Percentiles rank a stretch among this genome's conserved stretches.
These are phyloP conservation scores for Mucor indicus DNA, from an alignment of 371 early-diverging fungal species.

Conservation along the genomic window DNA sequence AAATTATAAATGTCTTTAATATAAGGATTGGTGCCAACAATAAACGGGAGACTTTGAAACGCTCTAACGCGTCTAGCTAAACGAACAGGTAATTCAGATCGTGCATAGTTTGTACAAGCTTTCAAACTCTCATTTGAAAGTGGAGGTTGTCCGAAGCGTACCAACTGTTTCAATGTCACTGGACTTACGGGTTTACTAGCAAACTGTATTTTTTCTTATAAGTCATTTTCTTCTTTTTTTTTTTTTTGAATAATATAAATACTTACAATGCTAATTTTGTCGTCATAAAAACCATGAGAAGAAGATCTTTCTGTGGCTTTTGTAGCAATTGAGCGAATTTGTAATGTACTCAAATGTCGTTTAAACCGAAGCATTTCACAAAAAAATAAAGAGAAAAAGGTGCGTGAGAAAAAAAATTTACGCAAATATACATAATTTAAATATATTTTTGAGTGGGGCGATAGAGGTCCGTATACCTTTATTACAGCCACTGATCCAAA, in stretches of 20 bases:
- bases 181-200: constrained; percentile 65
- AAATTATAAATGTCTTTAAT: constrained; percentile 77
- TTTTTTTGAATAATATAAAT: constrained; percentile 4
- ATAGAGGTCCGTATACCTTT: too few relatives aligned
- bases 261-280: constrained; percentile 39
- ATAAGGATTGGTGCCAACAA: constrained; percentile 89
- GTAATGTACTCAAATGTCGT: not conserved
- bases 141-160: constrained; percentile 68
- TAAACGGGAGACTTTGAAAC: constrained; percentile 84
- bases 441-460: too few relatives aligned
- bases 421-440: too few relatives aligned
- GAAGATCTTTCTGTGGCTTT: constrained; percentile 26
- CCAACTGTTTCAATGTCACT: constrained; percentile 78
- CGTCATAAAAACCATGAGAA: constrained; percentile 46
- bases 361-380: constrained; percentile 9
- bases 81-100: constrained; percentile 77
- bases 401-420: constrained; percentile 11
- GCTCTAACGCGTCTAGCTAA: constrained; percentile 79
- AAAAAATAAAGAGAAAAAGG: constrained; percentile 2
- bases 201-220: too few relatives aligned
- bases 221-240: too few relatives aligned
- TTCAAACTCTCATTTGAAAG: constrained; percentile 33
- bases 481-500: too few relatives aligned
- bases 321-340: constrained; percentile 12
- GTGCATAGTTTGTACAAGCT: constrained; percentile 67